Percentiles rank a stretch among this genome's conserved stretches.
phyloP scores from a whole-genome alignment of 2,329 filamentous ascomycete genomes.

The Fusarium agapanthi region DNA sequence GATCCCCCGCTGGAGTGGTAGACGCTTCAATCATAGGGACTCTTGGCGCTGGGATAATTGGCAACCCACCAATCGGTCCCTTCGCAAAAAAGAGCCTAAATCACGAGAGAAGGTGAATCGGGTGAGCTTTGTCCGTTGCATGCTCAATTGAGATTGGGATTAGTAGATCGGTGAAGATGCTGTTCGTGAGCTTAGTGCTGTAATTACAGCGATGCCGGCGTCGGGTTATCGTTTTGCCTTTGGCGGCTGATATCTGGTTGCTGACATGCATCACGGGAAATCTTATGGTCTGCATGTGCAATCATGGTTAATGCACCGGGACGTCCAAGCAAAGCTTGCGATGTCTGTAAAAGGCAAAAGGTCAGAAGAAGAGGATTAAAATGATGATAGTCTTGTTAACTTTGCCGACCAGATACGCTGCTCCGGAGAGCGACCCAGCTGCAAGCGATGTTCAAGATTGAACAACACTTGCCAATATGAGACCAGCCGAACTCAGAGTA shows the following conservation, averaged over 20 bases:
- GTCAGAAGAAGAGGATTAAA: background rate
- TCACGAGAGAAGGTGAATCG: rapidly evolving
- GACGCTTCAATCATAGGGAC: constrained; percentile 32
- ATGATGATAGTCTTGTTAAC: rapidly evolving
- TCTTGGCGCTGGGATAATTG: constrained; percentile 16
- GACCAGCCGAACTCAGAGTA: too few species aligned
- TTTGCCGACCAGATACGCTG: constrained; percentile 21
- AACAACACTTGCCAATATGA: constrained; percentile 2
- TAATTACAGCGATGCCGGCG: background rate
- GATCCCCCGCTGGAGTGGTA: constrained; percentile 30
- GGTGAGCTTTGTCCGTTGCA: background rate
- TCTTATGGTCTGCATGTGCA: rapidly evolving
- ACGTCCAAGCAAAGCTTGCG: constrained; percentile 26
- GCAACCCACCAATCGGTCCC: constrained; percentile 17
- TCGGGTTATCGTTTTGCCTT: background rate
- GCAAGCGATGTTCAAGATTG: constrained; percentile 22
- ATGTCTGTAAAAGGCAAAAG: constrained; percentile 31
- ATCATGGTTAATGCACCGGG: background rate
- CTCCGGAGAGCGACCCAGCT: constrained; percentile 26
- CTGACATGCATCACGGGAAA: background rate
- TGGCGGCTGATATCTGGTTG: background rate
- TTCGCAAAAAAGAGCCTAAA: background rate
- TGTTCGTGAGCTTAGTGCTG: background rate
- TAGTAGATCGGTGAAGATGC: background rate
- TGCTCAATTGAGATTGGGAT: background rate